Evolutionary conservation across 2,329 filamentous ascomycete genomes (phyloP).

Genomic region (Aotearoamyces nothofagi): DNA sequence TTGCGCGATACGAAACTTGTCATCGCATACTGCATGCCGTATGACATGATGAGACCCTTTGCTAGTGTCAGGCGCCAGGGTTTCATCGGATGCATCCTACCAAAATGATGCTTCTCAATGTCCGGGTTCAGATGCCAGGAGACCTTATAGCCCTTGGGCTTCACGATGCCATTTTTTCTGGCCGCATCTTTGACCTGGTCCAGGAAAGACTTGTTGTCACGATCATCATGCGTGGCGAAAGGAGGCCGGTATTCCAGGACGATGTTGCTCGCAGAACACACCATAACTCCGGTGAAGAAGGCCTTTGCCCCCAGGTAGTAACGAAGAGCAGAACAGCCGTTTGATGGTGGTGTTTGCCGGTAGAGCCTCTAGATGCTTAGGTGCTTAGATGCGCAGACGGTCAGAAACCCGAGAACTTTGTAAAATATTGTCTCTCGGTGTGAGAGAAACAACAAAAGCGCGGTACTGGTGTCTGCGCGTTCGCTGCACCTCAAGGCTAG

Average conservation of each 20-base stretch:
- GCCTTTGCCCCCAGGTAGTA: neutral
- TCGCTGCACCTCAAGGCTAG: too few relatives aligned
- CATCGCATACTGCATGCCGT: constrained; percentile 95
- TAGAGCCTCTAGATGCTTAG: too few relatives aligned
- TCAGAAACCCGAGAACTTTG: too few relatives aligned
- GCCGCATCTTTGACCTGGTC: constrained; percentile 14
- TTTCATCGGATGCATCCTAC: constrained; percentile 96
- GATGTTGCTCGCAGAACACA: constrained; percentile 12
- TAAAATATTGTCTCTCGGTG: too few relatives aligned
- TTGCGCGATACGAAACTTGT: constrained; percentile 76
- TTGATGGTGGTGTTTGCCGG: too few relatives aligned
- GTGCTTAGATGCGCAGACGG: too few relatives aligned
- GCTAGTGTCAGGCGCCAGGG: constrained; percentile 93
- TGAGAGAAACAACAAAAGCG: too few relatives aligned
- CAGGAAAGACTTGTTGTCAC: constrained; percentile 12
- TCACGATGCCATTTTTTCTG: constrained; percentile 52
- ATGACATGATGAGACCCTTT: constrained; percentile 86
- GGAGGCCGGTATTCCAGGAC: constrained; percentile 18
- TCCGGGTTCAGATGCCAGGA: constrained; percentile 92
- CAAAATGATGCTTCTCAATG: constrained; percentile 95
- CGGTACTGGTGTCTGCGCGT: too few relatives aligned
- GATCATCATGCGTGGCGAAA: constrained; percentile 14
- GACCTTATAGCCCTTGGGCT: constrained; percentile 75
- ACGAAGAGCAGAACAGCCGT: too few relatives aligned
- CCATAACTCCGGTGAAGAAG: constrained; percentile 11